phyloP scores from a whole-genome alignment of 148 eudicot species.

The Nyssa sinensis region DNA sequence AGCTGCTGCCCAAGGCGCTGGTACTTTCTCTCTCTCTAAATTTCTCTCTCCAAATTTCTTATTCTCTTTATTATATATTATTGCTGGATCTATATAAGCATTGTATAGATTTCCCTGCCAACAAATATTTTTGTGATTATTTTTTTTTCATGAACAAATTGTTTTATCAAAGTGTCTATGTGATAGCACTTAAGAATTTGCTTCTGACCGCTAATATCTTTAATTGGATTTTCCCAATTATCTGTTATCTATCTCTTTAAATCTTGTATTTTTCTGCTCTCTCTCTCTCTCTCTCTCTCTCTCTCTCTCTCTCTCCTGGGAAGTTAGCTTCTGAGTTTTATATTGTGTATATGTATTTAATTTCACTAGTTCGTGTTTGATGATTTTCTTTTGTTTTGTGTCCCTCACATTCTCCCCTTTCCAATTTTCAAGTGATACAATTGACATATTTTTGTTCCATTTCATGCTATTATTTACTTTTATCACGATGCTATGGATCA shows the following conservation, averaged over 20 bases:
- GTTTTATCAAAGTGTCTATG: no score
- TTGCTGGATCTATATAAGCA: background rate
- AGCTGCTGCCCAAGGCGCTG: constrained; percentile 93
- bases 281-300: no score
- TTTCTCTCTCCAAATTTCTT: background rate
- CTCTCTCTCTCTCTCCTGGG: no score
- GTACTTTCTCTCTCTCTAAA: constrained; percentile 34
- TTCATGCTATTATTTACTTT: background rate
- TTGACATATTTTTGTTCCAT: background rate
- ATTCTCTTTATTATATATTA: background rate
- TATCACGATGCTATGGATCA: background rate
- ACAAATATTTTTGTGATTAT: background rate
- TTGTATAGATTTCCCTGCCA: background rate
- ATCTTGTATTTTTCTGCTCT: no score
- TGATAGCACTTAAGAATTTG: no score
- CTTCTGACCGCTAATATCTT: no score
- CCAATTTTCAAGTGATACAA: background rate
- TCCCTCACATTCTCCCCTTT: no score
- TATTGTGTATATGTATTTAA: no score
- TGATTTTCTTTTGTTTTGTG: background rate
- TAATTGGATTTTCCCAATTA: no score
- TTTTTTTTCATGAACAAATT: background rate
- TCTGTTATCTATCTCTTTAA: no score
- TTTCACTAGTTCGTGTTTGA: background rate
- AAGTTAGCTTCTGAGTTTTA: no score